A percentile compares a stretch with the other conserved stretches of the same genome.
These are phyloP conservation scores for Cytospora schulzeri DNA, from an alignment of 2,329 filamentous ascomycete species.

Conservation along the genomic window DNA sequence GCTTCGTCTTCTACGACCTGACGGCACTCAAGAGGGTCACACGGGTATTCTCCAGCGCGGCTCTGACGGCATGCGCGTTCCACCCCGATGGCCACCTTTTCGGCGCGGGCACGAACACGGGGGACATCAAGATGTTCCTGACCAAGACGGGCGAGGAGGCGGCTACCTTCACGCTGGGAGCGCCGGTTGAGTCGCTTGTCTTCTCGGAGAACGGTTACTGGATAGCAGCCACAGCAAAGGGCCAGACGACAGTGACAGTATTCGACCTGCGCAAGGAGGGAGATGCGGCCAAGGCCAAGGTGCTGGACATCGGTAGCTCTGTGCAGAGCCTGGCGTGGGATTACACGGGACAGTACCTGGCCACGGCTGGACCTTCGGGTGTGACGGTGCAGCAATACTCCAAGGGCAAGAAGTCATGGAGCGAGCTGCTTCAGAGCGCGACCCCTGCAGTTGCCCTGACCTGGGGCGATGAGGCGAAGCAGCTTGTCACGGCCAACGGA, in stretches of 20 bases:
- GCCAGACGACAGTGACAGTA: slow-evolving; percentile 76
- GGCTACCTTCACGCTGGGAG: slow-evolving; percentile 70
- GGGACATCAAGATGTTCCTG: slow-evolving; percentile 87
- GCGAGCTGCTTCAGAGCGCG: slow-evolving; percentile 77
- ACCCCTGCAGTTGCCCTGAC: slow-evolving; percentile 71
- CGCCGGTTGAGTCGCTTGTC: slow-evolving; percentile 72
- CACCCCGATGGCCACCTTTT: slow-evolving; percentile 97
- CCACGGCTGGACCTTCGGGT: slow-evolving; percentile 76
- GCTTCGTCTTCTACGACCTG: slow-evolving; percentile 87
- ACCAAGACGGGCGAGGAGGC: slow-evolving; percentile 77
- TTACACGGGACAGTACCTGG: slow-evolving; percentile 91
- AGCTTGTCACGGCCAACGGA: slow-evolving; percentile 71
- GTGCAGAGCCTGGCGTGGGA: slow-evolving; percentile 84
- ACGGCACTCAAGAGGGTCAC: slow-evolving; percentile 67
- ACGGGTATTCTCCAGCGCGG: slow-evolving; percentile 76
- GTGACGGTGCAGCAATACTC: slow-evolving; percentile 87
- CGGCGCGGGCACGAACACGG: slow-evolving; percentile 77
- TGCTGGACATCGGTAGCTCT: slow-evolving; percentile 80
- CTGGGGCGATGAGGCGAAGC: slow-evolving; percentile 78
- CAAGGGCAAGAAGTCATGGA: slow-evolving; percentile 87
- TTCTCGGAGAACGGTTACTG: slow-evolving; percentile 98
- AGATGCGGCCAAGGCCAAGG: slow-evolving; percentile 77
- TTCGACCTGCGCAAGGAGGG: slow-evolving; percentile 94
- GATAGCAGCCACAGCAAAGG: slow-evolving; percentile 81
- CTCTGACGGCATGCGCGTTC: slow-evolving; percentile 78